Percentiles rank a stretch among this genome's conserved stretches.
phyloP scores from a whole-genome alignment of 1,284 basidiomycete species.

The Puccinia coronata region DNA sequence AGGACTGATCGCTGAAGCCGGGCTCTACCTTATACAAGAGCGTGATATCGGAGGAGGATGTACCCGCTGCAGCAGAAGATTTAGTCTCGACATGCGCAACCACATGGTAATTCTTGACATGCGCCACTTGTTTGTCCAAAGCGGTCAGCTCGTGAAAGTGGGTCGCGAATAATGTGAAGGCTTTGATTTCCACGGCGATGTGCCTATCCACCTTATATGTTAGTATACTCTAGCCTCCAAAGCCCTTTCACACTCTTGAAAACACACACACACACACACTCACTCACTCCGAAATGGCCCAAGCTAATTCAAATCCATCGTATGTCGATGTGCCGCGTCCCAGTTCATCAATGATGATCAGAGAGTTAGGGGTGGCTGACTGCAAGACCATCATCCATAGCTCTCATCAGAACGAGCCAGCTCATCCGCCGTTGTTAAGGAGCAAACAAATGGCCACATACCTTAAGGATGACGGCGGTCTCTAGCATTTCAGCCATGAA shows the following conservation, averaged over 20 bases:
- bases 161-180: conserved; percentile 94
- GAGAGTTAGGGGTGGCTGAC: conserved; percentile 86
- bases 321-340: conserved; percentile 98
- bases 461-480: conserved; percentile 90
- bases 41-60: conserved; percentile 71
- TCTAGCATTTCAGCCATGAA: conserved; percentile 99
- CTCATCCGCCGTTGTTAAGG: background rate
- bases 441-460: conserved; percentile 60
- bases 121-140: conserved; percentile 77
- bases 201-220: conserved; percentile 64
- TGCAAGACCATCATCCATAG: conserved; percentile 59
- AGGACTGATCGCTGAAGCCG: conserved; percentile 83
- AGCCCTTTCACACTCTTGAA: no score
- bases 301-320: conserved; percentile 96
- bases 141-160: conserved; percentile 98
- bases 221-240: no score
- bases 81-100: conserved; percentile 75
- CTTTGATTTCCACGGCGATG: conserved; percentile 85
- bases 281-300: conserved; percentile 93
- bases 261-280: no score
- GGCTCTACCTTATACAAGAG: conserved; percentile 92
- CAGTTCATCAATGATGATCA: conserved; percentile 98
- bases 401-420: background rate
- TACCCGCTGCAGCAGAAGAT: background rate
- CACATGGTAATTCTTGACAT: conserved; percentile 94